phyloP scores from a whole-genome alignment of 192 early-diverging fungal species.

The Blastocladiella britannica region DNA sequence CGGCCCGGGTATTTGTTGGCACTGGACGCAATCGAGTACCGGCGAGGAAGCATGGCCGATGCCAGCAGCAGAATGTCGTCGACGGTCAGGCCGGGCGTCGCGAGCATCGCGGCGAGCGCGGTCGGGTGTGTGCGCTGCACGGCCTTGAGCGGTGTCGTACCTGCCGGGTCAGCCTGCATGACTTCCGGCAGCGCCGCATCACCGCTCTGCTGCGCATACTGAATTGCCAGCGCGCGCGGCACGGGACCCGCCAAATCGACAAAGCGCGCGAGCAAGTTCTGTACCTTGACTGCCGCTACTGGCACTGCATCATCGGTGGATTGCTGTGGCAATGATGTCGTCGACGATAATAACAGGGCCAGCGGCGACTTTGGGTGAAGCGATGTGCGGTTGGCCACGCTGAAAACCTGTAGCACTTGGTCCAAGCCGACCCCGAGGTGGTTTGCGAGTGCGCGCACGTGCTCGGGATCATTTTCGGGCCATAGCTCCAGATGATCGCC shows the following conservation, averaged over 20 bases:
- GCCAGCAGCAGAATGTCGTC: neutral
- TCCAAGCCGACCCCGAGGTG: conserved; percentile 1
- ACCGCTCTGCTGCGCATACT: neutral
- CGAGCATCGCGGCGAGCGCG: neutral
- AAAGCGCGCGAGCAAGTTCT: neutral
- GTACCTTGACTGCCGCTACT: neutral
- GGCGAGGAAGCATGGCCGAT: neutral
- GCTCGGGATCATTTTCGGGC: neutral
- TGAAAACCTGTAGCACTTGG: neutral
- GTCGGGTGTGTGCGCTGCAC: neutral
- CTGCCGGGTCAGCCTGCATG: neutral
- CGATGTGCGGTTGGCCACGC: too few species aligned
- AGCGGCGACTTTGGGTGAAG: neutral
- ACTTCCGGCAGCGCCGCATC: neutral
- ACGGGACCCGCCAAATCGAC: neutral
- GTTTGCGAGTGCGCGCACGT: neutral
- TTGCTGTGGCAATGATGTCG: too few species aligned
- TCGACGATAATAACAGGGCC: neutral
- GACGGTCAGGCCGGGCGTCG: neutral
- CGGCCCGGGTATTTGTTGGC: neutral
- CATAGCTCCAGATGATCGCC: conserved; percentile 5
- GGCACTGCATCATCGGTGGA: too few species aligned
- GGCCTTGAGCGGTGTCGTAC: too few species aligned
- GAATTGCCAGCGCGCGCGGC: neutral
- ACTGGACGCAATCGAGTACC: neutral